Evolutionary conservation across 2,329 filamentous ascomycete species (phyloP), one percentile per base, ranked within the genome.

Genomic region (Xylariales sp.): DNA sequence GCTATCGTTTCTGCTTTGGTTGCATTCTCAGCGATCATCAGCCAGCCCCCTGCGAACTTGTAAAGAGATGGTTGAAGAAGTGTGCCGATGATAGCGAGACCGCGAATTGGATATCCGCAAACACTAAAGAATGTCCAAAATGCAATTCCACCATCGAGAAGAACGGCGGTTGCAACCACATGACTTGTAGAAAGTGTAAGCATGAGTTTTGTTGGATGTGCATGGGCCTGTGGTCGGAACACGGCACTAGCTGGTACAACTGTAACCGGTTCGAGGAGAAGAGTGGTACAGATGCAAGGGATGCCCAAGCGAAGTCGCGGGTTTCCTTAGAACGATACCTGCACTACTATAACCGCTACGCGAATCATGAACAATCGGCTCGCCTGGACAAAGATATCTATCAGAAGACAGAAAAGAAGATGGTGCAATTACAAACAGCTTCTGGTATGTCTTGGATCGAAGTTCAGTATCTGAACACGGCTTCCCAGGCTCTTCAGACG

Each of bases 391-490:
- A 94, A 82, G 96, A 99, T 80, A 92, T 98, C 60, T 97, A 94
- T 73, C 85, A 92, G 57, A 97, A 97, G 86, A 98, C 96, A 0
- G 95, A 99, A 81, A 97, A 95, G 87, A 99, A 99, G 86, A 99
- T 99, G 96, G 92, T 95, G 36, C 92, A 96, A 79, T 86, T 99
- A 50, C 96, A 99, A 80, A 94, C 92, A 46, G 90, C 93, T 34
- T 97, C 95, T 0, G 94, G 93, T 70, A 94, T 99, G 89, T 97
- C 94, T 0, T 99, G 96, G 96, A 99, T 99, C 67, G 96, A 99
- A 79, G 96, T 99, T 6, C 96, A 99, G 78, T 99, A 98, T 78
- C 87, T 99, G 28, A 93, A 97, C 76, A 91, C 93, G 1, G 96
- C 96, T 0, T 97, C 94, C 0, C 93, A 97, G 78, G 93, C 95